Evolutionary conservation across 345 rosid species (phyloP).

Genomic region (Syzygium oleosum): DNA sequence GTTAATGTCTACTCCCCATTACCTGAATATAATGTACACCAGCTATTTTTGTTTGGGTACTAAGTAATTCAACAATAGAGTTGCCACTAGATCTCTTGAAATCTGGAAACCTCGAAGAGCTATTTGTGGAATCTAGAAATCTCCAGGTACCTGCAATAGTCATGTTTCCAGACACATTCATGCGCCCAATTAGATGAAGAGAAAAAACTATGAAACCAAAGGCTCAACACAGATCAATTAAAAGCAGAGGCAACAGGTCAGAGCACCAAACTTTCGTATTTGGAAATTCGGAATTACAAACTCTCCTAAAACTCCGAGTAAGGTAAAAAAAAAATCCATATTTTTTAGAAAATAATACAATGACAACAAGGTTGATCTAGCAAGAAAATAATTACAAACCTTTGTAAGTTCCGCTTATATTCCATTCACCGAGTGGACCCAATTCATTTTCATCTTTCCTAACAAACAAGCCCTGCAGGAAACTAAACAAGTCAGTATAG

Average conservation of each 20-base stretch:
- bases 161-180: not conserved
- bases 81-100: conserved; percentile 69
- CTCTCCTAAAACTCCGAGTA: not conserved
- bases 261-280: not conserved
- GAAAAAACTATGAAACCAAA: not conserved
- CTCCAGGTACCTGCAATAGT: conserved; percentile 72
- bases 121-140: conserved; percentile 65
- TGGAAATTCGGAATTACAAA: not conserved
- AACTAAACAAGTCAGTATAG: not conserved
- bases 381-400: conserved; percentile 35
- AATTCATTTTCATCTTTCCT: conserved; percentile 53
- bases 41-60: conserved; percentile 76
- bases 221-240: not conserved
- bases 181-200: not conserved
- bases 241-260: not conserved
- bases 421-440: conserved; percentile 80
- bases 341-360: not conserved
- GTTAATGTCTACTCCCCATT: not conserved
- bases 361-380: not conserved
- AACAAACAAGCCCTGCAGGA: conserved; percentile 72
- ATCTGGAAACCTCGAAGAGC: conserved; percentile 81
- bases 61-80: conserved; percentile 75
- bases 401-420: conserved; percentile 95
- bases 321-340: not conserved
- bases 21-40: conserved; percentile 99